Percentiles rank a stretch among this genome's conserved stretches.
Evolutionary conservation across 108 stramenopile species (phyloP).

Genomic region (Nannochloropsis salina): DNA sequence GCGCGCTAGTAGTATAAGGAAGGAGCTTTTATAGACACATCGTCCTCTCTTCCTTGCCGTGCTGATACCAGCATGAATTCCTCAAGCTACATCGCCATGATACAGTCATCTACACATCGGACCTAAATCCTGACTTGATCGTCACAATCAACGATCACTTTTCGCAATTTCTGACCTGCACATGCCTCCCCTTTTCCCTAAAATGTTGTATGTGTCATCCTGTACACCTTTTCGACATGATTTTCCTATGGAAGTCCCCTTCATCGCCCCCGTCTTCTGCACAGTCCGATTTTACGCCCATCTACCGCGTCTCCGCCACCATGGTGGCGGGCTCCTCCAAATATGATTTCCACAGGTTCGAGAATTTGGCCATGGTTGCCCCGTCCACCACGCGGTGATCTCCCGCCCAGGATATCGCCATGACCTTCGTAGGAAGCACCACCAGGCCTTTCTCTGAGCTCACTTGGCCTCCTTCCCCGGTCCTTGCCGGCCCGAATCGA

Average conservation of each 20-base stretch:
- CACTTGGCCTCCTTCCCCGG: constrained; percentile 18
- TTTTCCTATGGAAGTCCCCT: neutral
- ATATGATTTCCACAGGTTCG: constrained; percentile 55
- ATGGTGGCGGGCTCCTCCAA: constrained; percentile 56
- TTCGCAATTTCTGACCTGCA: too few species aligned
- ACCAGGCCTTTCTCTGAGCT: neutral
- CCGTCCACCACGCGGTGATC: constrained; percentile 97
- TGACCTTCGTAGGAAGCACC: constrained; percentile 68
- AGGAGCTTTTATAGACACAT: too few species aligned
- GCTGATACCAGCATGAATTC: too few species aligned
- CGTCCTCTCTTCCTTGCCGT: too few species aligned
- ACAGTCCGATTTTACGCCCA: neutral
- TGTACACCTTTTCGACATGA: too few species aligned
- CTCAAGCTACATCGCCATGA: too few species aligned
- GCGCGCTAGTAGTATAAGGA: too few species aligned
- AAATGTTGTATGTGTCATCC: too few species aligned
- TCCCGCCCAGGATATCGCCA: constrained; percentile 90
- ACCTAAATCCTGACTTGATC: too few species aligned
- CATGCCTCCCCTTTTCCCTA: too few species aligned
- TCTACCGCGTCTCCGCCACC: constrained; percentile 46
- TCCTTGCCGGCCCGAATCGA: constrained; percentile 60
- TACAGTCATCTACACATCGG: too few species aligned
- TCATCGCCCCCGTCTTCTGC: neutral
- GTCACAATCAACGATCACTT: too few species aligned
- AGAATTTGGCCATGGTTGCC: constrained; percentile 75